Base-by-base conservation (phyloP, 192 early-diverging fungal species). In the Linderina pennispora region DNA sequence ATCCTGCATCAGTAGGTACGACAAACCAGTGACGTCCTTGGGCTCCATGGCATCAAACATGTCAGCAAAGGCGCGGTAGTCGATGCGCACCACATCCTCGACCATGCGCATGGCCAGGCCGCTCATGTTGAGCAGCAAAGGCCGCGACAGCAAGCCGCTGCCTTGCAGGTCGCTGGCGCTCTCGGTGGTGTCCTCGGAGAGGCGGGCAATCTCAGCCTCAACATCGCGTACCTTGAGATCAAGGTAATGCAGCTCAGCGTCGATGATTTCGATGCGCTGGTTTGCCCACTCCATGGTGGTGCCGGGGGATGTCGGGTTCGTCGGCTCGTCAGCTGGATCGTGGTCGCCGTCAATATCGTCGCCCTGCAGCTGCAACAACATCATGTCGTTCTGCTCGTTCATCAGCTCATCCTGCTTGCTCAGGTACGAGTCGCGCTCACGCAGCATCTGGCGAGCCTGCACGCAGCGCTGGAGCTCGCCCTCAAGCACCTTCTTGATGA, bases 91-190 rank as follows among this genome's bases (percentile, higher is more conserved):
- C 4, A 70, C 67, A 16, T 70, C 67, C 47, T 70, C 67, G 13
- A 70, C 67, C 59, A 70, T 70, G 48, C 67, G 67, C 67, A 70
- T 70, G 13, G 67, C 67, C 50, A 70, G 45, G 11, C 67, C 67
- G 45, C 67, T 70, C 39, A 70, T 62, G 26, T 70, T 70, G n/a
- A 58, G 51, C 3, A 69, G 51, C 9, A 40, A 36, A 0, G 67
- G 55, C 1, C 55, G 37, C 4, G 50, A 26, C 35, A 47, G n/a
- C 18, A 58, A 28, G 1, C 59, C 59, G 33, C 58, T 53, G 37
- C 24, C 47, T 21, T 24, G 35, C 19, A 45, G 23, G 24, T 43
- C 36, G 28, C 37, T 32, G 28, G 36, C 48, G 9, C 22, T 37
- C 2, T 42, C 48, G 0, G 23, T 15, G 25, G 37, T 3, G 16